phyloP scores from a whole-genome alignment of 2,329 filamentous ascomycete species.

The Triangularia setosa region DNA sequence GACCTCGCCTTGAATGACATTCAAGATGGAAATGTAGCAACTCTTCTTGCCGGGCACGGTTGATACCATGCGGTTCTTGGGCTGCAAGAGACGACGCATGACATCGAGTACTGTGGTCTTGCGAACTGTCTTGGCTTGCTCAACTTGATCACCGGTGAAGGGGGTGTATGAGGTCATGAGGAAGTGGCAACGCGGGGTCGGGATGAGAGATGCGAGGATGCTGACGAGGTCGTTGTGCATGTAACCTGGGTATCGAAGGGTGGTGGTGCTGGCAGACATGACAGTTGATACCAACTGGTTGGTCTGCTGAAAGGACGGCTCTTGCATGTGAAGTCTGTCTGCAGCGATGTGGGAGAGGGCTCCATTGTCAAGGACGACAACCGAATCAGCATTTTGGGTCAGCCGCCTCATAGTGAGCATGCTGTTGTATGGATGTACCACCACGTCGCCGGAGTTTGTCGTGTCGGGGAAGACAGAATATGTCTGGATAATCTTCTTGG shows the following conservation, averaged over 20 bases:
- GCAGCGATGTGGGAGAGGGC: constrained; percentile 90
- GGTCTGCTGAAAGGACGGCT: constrained; percentile 94
- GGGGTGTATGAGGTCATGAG: constrained; percentile 98
- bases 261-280: constrained; percentile 97
- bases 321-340: constrained; percentile 88
- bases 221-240: constrained; percentile 99
- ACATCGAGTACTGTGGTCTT: constrained; percentile 98
- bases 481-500: constrained; percentile 98
- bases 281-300: constrained; percentile 97
- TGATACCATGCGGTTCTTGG: constrained; percentile 99
- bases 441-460: constrained; percentile 79
- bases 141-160: constrained; percentile 93
- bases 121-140: constrained; percentile 93
- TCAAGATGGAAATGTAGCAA: constrained; percentile 98
- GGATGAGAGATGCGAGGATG: constrained; percentile 92
- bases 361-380: constrained; percentile 95
- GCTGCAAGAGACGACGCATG: constrained; percentile 91
- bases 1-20: constrained; percentile 98
- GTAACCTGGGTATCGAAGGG: constrained; percentile 93
- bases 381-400: constrained; percentile 94
- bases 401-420: constrained; percentile 84
- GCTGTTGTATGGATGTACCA: constrained; percentile 98
- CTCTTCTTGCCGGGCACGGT: constrained; percentile 93
- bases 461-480: constrained; percentile 98
- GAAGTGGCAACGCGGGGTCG: constrained; percentile 95